Evolutionary conservation across 139 green algal species (phyloP).

Genomic region (Raphidocelis subcapitata): DNA sequence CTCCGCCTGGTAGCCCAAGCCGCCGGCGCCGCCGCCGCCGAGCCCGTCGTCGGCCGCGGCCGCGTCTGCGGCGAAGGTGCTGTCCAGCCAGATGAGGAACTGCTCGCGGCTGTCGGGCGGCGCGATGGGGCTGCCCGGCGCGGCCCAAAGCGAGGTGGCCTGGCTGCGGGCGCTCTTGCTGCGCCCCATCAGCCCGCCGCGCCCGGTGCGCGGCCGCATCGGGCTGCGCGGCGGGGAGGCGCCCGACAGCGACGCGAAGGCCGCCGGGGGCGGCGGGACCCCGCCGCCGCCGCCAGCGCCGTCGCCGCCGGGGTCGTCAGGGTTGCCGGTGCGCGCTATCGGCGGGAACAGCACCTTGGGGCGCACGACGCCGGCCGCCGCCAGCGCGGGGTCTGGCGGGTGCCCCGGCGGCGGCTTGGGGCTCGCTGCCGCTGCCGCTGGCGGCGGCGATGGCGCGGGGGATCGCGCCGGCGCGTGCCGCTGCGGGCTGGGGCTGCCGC

Average conservation of each 20-base stretch:
- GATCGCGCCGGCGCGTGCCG: no score
- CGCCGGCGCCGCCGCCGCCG: no score
- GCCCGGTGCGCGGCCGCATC: background rate
- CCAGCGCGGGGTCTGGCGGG: conserved; percentile 4
- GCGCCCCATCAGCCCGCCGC: background rate
- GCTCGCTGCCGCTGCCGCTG: no score
- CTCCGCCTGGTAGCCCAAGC: no score
- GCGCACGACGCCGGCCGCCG: conserved; percentile 3
- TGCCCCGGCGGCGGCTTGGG: background rate
- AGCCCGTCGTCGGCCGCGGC: no score
- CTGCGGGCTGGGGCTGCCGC: no score
- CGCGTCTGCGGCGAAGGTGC: conserved; percentile 45
- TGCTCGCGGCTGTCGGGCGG: conserved; percentile 19
- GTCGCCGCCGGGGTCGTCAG: background rate
- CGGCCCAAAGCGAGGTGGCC: background rate
- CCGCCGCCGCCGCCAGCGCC: no score
- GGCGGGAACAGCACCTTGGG: conserved; percentile 59
- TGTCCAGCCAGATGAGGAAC: conserved; percentile 61
- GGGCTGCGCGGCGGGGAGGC: no score
- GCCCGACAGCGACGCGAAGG: no score
- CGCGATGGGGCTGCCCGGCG: conserved; percentile 19
- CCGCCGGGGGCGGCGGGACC: no score
- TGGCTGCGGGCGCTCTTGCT: background rate
- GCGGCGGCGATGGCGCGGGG: no score
- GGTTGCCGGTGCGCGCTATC: conserved; percentile 20